Conservation (phyloP, 371 early-diverging fungal species). For the Basidiobolus heterosporus region DNA sequence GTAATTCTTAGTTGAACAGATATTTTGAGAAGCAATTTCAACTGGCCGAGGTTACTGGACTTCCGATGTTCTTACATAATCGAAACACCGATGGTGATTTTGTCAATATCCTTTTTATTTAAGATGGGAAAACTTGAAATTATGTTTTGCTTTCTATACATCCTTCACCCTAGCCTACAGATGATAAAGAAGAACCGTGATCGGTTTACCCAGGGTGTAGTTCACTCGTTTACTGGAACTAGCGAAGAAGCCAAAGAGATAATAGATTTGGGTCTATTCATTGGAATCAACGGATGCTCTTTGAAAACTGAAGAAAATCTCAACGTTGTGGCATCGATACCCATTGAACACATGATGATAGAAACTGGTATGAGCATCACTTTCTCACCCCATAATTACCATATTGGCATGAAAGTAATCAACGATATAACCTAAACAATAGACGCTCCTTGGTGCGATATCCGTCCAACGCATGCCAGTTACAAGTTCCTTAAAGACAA, state of each 20-base stretch:
- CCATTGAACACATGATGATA: constrained; percentile 67
- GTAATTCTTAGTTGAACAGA: constrained; percentile 1
- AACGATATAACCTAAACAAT: too few relatives aligned
- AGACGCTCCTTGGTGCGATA: constrained; percentile 92
- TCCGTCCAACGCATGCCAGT: constrained; percentile 77
- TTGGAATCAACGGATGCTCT: constrained; percentile 96
- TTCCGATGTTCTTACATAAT: constrained; percentile 82
- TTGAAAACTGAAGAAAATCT: constrained; percentile 77
- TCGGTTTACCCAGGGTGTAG: constrained; percentile 64
- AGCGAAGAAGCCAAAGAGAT: constrained; percentile 56
- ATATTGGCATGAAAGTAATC: background rate
- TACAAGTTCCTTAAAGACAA: constrained; percentile 7
- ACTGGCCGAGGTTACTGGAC: constrained; percentile 47
- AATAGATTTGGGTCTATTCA: constrained; percentile 66
- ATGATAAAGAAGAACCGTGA: constrained; percentile 43
- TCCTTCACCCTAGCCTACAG: constrained; percentile 5
- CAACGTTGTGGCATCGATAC: constrained; percentile 61
- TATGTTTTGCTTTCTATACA: too few relatives aligned
- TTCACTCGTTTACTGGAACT: constrained; percentile 86
- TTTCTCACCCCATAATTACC: background rate
- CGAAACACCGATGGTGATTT: constrained; percentile 66
- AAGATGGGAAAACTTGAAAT: too few relatives aligned
- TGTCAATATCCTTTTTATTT: constrained; percentile 12
- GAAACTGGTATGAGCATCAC: constrained; percentile 52
- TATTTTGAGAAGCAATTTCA: constrained; percentile 66